Base-by-base conservation (phyloP, 345 rosid genomes). In the Bruguiera gymnorhiza region DNA sequence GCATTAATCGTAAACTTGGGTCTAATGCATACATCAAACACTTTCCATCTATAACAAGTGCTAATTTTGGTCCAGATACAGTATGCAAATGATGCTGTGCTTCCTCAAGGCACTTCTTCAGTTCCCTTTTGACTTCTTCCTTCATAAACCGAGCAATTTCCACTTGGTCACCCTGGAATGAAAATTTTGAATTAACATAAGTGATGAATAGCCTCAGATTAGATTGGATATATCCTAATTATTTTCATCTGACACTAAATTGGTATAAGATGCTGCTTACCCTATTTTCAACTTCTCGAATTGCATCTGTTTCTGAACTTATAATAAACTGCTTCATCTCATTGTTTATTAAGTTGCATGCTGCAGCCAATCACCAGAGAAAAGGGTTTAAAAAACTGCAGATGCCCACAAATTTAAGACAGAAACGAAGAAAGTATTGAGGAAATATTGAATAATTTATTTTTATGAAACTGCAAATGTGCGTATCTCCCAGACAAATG, bases 11-110 rank as follows among this genome's bases (percentile, higher is more conserved):
- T 72, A 95, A 79, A 72, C 81, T 86, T 68, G 96, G 96, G 80
- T 95, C 99, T 77, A 95, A 76, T 46, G 98, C 99, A 75, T 92
- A 83, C 97, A 89, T 95, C 77, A 95, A 83, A 82, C 98, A 95
- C 85, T 95, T 95, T 60, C 99, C 99, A 75, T 95, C 99, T 27
- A 95, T 95, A 61, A 92, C 78, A 65, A 95, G 97, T 20, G 96
- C 84, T 34, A 95, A 64, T 82, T 95, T 95, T 73, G 97, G 96
- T 79, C 88, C 92, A 77, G 89, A 75, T 52, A 69, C 79, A 27
- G 85, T 76, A 73, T 36, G 70, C 75, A 90, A 74, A 81, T 62
- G 77, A 61, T 82, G 84, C 37, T 86, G 97, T 64, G 91, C 97
- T 84, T 95, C 98, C 58, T 89, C 95, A 67, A 90, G 88, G 80